Evolutionary conservation across 78 protist genomes (phyloP).

Genomic region (Dictyostelium purpureum): DNA sequence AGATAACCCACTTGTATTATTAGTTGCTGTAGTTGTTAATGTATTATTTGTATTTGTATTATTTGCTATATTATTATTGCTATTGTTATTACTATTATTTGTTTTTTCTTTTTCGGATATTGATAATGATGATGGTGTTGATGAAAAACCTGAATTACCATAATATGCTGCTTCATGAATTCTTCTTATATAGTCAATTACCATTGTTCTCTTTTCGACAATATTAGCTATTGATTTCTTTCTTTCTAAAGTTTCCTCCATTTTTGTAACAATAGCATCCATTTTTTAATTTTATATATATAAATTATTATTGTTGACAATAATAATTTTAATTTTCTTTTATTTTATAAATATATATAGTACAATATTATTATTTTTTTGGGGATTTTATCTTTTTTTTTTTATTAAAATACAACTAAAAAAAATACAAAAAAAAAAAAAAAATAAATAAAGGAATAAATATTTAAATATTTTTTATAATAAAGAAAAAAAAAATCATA

Average conservation of each 20-base stretch:
- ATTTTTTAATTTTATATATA: slow-evolving; percentile 13
- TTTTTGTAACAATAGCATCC: slow-evolving; percentile 77
- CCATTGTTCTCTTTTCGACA: slow-evolving; percentile 71
- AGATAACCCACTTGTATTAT: slow-evolving; percentile 10
- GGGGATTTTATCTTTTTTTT: no score
- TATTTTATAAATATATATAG: no score
- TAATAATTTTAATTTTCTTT: no score
- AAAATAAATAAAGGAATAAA: no score
- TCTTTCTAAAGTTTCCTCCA: slow-evolving; percentile 76
- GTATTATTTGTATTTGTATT: no score
- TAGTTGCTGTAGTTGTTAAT: background rate
- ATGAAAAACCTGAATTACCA: background rate
- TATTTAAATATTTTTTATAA: no score
- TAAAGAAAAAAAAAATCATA: no score
- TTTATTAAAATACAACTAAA: background rate
- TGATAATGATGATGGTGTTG: background rate
- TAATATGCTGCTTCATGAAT: slow-evolving; percentile 74
- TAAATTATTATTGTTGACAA: no score
- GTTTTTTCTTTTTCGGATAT: background rate
- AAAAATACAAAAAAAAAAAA: no score
- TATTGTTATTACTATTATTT: background rate
- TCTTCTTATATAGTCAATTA: slow-evolving; percentile 67
- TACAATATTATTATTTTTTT: no score
- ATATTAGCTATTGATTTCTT: slow-evolving; percentile 56
- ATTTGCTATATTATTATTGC: background rate